Percentiles rank a stretch among this genome's conserved stretches.
phyloP scores from a whole-genome alignment of 139 green algal species.

The Micromonas commoda region DNA sequence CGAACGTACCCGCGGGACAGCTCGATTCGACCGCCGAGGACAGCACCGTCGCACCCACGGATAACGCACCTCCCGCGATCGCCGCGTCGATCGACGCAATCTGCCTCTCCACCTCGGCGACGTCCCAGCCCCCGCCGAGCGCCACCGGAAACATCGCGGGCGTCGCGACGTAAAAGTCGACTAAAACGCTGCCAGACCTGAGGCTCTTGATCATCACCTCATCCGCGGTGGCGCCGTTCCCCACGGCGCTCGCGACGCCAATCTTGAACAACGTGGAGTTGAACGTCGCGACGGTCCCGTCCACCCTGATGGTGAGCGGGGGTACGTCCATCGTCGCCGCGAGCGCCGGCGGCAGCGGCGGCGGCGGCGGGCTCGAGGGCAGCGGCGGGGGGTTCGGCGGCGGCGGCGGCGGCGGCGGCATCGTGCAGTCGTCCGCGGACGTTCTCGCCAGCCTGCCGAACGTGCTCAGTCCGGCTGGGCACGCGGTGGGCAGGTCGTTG shows the following conservation, averaged over 20 bases:
- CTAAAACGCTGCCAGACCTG: background rate
- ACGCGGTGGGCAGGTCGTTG: background rate
- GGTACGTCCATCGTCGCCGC: background rate
- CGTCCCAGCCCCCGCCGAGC: background rate
- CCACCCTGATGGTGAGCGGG: background rate
- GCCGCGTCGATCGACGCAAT: background rate
- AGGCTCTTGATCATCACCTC: conserved; percentile 8
- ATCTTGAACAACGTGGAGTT: background rate
- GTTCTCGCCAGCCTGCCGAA: background rate
- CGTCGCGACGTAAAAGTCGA: background rate
- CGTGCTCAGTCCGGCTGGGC: background rate
- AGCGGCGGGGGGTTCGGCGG: conserved; percentile 12
- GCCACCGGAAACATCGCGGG: background rate
- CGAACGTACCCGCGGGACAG: background rate
- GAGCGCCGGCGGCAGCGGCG: conserved; percentile 9
- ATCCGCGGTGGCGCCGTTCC: background rate
- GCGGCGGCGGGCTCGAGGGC: background rate
- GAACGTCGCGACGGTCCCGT: background rate
- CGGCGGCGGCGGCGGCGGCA: conserved; percentile 12
- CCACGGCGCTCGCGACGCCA: background rate
- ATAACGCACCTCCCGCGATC: background rate
- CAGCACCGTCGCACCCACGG: background rate
- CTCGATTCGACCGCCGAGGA: background rate
- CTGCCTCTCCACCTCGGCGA: background rate
- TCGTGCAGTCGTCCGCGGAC: conserved; percentile 1